Conservation (phyloP, 2,329 filamentous ascomycete genomes). For the Cercospora sp. region DNA sequence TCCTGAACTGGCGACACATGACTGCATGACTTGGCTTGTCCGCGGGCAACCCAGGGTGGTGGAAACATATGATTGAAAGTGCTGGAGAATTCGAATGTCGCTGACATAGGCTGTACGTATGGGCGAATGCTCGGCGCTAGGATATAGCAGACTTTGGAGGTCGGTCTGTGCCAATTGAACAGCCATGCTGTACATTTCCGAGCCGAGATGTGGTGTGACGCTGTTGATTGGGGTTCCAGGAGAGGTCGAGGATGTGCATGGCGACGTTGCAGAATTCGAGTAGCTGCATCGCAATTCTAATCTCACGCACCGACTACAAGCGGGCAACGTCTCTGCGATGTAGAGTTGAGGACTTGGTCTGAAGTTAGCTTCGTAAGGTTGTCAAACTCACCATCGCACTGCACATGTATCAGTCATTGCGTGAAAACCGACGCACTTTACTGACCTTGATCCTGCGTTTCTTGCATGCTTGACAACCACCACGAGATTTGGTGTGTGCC, state of each 20-base stretch:
- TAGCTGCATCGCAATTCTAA: neutral
- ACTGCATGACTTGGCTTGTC: conserved; percentile 22
- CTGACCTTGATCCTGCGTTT: conserved; percentile 15
- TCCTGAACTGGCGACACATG: conserved; percentile 18
- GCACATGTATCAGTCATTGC: neutral
- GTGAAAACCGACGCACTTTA: neutral
- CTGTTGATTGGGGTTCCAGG: neutral
- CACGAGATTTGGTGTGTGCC: conserved; percentile 16
- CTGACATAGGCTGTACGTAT: neutral
- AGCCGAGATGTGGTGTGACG: neutral
- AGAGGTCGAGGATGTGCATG: neutral
- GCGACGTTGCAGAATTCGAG: neutral
- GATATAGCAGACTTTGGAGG: neutral
- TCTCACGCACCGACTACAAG: neutral
- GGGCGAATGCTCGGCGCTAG: neutral
- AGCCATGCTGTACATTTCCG: conserved; percentile 5
- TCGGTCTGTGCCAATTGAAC: neutral
- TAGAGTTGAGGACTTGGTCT: neutral
- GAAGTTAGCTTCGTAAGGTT: neutral
- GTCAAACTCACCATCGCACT: neutral
- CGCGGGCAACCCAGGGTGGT: conserved; percentile 20
- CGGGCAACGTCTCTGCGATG: neutral
- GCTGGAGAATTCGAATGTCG: neutral
- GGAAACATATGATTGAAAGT: conserved; percentile 5
- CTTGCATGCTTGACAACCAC: conserved; percentile 17